Base-by-base conservation (phyloP, 306 rosid genomes). In the Malus orientalis region DNA sequence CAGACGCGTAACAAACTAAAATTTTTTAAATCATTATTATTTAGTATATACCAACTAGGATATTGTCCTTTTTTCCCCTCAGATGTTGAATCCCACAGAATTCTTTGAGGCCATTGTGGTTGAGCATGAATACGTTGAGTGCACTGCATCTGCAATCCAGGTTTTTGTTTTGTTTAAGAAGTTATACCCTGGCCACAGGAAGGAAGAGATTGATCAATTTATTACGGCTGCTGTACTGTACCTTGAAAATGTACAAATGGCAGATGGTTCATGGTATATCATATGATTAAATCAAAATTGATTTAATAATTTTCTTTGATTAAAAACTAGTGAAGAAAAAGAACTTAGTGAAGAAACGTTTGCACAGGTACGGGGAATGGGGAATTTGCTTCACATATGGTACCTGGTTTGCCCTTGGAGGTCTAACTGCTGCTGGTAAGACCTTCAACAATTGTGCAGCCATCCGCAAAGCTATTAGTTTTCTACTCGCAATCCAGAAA, bases 311-410 rank as follows among this genome's bases (percentile, higher is more conserved):
- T 74, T 53, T 14, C 27, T 36, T 7, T 18, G 45, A n/a, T 62
- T 40, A 16, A 8, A 23, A 2, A 44, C 13, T 29, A 8, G 9
- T 15, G 3, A 0, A 45, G 40, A 33, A 20, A 8, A 23, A 55
- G 0, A 19, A 5, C 2, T 36, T 6, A 7, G 4, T 78, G 22
- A 16, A 20, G 9, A 63, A 63, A 18, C 49, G 12, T 74, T 58
- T 33, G 18, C 32, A 30, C 69, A 81, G 78, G 85, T 81, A 86
- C 73, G 93, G 89, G 62, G 74, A 79, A 2, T 90, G 91, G 91
- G 91, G 96, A 71, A 71, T 90, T 74, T 86, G 93, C 74, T 91
- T 91, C 80, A 82, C 81, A 7, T 91, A 91, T 44, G 91, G 88
- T 29, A 8, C 88, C 11, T 87, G 87, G 87, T 89, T 87, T 5